Evolutionary conservation across 2,329 filamentous ascomycete species (phyloP).

Genomic region (Neoascochyta sp.): DNA sequence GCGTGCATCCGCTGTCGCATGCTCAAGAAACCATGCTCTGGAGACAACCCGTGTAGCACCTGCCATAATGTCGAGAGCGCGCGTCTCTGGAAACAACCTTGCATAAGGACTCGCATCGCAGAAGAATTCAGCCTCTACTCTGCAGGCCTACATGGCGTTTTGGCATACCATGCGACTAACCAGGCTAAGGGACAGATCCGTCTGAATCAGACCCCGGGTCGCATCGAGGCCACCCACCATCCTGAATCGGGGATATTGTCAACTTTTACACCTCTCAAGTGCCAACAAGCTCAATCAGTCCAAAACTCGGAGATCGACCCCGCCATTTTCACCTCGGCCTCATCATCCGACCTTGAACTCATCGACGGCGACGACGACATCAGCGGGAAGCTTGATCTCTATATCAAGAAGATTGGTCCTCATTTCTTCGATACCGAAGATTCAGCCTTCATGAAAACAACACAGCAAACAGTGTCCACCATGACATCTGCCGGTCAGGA

Average conservation of each 20-base stretch:
- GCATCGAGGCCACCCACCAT: slow-evolving; percentile 54
- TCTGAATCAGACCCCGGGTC: slow-evolving; percentile 48
- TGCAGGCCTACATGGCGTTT: slow-evolving; percentile 51
- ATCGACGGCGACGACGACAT: slow-evolving; percentile 53
- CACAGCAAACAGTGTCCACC: slow-evolving; percentile 39
- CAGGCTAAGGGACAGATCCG: slow-evolving; percentile 48
- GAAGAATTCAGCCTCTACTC: slow-evolving; percentile 58
- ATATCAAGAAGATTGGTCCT: slow-evolving; percentile 49
- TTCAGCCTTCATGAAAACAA: slow-evolving; percentile 51
- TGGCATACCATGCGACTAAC: slow-evolving; percentile 51
- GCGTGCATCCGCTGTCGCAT: slow-evolving; percentile 62
- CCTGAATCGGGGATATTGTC: slow-evolving; percentile 46
- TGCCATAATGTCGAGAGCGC: slow-evolving; percentile 59
- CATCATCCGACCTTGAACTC: slow-evolving; percentile 43
- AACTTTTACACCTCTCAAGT: slow-evolving; percentile 46
- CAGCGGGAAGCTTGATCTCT: slow-evolving; percentile 51
- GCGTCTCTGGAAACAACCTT: slow-evolving; percentile 58
- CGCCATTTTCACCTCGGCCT: slow-evolving; percentile 27
- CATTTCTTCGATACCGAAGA: slow-evolving; percentile 49
- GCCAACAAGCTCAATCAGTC: slow-evolving; percentile 20
- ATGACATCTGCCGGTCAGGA: slow-evolving; percentile 38
- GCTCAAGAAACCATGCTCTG: slow-evolving; percentile 62
- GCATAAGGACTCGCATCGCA: slow-evolving; percentile 55
- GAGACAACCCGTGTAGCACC: slow-evolving; percentile 57
- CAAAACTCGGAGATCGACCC: slow-evolving; percentile 37